Conservation (phyloP, 306 rosid genomes). For the Vigna trinervia region DNA sequence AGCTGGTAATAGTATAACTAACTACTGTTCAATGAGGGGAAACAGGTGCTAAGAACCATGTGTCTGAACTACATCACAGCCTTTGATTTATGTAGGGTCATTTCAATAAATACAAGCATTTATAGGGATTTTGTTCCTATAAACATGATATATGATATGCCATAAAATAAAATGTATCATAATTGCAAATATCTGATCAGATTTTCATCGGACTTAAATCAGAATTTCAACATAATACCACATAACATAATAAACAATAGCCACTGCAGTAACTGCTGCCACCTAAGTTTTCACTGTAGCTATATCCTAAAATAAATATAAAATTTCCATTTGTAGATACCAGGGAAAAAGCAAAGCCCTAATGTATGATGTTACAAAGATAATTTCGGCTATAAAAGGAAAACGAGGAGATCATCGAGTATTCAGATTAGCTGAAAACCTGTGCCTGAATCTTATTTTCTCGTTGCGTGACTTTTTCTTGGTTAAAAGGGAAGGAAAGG, state of each 20-base stretch:
- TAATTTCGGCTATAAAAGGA: conserved; percentile 78
- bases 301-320: background rate
- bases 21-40: background rate
- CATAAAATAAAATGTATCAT: background rate
- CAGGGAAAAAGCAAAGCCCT: conserved; percentile 92
- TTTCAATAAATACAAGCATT: background rate
- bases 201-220: background rate
- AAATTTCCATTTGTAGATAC: conserved; percentile 64
- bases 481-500: conserved; percentile 98
- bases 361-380: conserved; percentile 98
- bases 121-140: background rate
- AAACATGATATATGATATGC: background rate
- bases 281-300: background rate
- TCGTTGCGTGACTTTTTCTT: conserved; percentile 91
- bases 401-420: conserved; percentile 96
- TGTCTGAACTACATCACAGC: background rate
- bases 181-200: background rate
- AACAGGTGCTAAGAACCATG: background rate
- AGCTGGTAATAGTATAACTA: background rate
- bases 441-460: conserved; percentile 93
- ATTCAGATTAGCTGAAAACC: conserved; percentile 95
- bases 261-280: background rate
- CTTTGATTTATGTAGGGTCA: background rate
- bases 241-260: background rate
- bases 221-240: background rate